Conservation (phyloP, 192 early-diverging fungal genomes). For the Backusella tuberculispora region DNA sequence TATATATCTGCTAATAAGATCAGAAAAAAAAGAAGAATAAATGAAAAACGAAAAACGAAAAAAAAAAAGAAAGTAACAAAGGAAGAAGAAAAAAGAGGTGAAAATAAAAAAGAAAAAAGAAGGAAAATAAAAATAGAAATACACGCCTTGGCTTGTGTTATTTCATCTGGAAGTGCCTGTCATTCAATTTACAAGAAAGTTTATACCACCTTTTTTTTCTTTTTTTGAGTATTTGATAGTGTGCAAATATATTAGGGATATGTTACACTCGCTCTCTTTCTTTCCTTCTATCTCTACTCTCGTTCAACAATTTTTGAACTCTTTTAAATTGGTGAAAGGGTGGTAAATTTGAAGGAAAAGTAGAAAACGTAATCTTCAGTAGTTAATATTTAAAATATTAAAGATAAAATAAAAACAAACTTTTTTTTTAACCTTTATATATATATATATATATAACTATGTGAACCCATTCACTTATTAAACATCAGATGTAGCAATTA, state of each 20-base stretch:
- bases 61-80: not conserved
- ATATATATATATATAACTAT: too few relatives aligned
- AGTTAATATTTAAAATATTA: not conserved
- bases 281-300: too few relatives aligned
- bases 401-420: too few relatives aligned
- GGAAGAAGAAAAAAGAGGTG: not conserved
- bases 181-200: not conserved
- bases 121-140: not conserved
- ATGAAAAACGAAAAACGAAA: not conserved
- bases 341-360: not conserved
- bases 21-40: not conserved
- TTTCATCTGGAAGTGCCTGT: not conserved
- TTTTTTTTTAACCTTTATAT: too few relatives aligned
- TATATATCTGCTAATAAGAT: not conserved
- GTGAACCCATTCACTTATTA: not conserved
- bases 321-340: slow-evolving; percentile 1
- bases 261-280: not conserved
- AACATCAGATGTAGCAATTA: not conserved
- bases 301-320: not conserved
- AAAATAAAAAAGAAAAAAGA: slow-evolving; percentile 5
- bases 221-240: not conserved
- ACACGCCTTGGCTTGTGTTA: not conserved
- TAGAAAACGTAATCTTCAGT: not conserved
- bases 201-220: not conserved
- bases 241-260: not conserved